Percentiles rank a stretch among this genome's conserved stretches.
Conservation (phyloP, 371 early-diverging fungal species). For the Sanchytrium tribonematis region DNA sequence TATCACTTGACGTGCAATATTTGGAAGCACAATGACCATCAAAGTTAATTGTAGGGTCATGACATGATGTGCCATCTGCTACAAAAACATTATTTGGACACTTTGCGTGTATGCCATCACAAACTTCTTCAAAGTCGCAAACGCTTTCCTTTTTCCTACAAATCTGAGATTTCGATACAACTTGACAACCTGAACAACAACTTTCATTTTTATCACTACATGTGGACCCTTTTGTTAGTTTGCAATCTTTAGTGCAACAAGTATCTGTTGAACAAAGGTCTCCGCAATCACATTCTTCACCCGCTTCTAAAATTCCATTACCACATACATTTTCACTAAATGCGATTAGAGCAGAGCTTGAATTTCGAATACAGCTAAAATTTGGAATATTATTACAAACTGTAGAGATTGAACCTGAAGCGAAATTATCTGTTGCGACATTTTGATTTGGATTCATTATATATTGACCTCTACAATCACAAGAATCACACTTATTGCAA, state of each 20-base stretch:
- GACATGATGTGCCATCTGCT: conserved; percentile 34
- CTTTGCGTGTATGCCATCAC: conserved; percentile 33
- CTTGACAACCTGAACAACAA: conserved; percentile 50
- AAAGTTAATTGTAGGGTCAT: not conserved
- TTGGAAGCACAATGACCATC: conserved; percentile 42
- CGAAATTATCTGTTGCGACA: conserved; percentile 29
- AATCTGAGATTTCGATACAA: conserved; percentile 24
- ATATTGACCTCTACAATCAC: not conserved
- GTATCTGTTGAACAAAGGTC: conserved; percentile 3
- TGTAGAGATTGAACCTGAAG: conserved; percentile 43
- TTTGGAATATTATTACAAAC: conserved; percentile 7
- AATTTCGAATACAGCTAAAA: conserved; percentile 28
- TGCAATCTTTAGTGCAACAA: conserved; percentile 5
- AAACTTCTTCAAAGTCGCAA: conserved; percentile 54
- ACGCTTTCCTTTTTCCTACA: conserved; percentile 42
- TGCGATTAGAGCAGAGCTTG: conserved; percentile 18
- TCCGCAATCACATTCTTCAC: conserved; percentile 6
- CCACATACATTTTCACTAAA: conserved; percentile 3
- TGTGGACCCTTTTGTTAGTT: not conserved
- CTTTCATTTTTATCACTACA: conserved; percentile 38
- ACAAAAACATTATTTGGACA: conserved; percentile 46
- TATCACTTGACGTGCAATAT: conserved; percentile 52
- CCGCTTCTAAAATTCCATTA: conserved; percentile 4
- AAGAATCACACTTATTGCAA: not conserved
- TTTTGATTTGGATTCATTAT: conserved; percentile 40